Evolutionary conservation across 805 yeast genomes (phyloP).

Genomic region (Teunomyces pallodes): DNA sequence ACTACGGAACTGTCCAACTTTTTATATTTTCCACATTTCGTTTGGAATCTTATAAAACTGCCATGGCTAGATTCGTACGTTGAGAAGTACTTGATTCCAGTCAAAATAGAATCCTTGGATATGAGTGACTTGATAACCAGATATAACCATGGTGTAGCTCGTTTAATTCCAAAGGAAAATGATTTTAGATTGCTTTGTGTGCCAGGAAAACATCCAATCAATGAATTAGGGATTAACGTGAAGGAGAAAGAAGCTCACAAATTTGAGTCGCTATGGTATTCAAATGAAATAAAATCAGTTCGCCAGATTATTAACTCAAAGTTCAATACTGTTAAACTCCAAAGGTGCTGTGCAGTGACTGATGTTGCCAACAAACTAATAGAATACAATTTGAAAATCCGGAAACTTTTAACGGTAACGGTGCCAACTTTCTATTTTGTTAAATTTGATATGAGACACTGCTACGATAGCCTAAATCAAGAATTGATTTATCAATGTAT

Average conservation of each 20-base stretch:
- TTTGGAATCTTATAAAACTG: slow-evolving; percentile 50
- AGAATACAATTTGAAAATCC: slow-evolving; percentile 31
- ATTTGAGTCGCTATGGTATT: slow-evolving; percentile 31
- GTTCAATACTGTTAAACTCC: slow-evolving; percentile 10
- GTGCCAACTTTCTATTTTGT: slow-evolving; percentile 47
- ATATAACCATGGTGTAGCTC: slow-evolving; percentile 37
- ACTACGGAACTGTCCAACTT: slow-evolving; percentile 29
- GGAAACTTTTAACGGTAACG: slow-evolving; percentile 3
- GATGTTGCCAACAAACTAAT: slow-evolving; percentile 44
- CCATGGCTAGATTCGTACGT: slow-evolving; percentile 46
- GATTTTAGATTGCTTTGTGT: slow-evolving; percentile 62
- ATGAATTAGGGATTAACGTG: slow-evolving; percentile 4
- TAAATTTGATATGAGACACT: slow-evolving; percentile 73
- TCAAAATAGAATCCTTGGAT: slow-evolving; percentile 5
- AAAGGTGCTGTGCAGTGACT: slow-evolving; percentile 37
- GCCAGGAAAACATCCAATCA: slow-evolving; percentile 31
- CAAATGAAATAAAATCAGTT: slow-evolving; percentile 44
- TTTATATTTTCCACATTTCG: slow-evolving; percentile 53
- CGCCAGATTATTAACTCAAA: slow-evolving; percentile 25
- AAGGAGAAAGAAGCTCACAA: slow-evolving; percentile 28
- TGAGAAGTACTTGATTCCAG: slow-evolving; percentile 27
- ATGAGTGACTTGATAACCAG: neutral
- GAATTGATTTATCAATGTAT: slow-evolving; percentile 35
- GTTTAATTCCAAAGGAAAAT: slow-evolving; percentile 58
- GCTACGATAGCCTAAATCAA: slow-evolving; percentile 72